Evolutionary conservation across 2,329 filamentous ascomycete genomes (phyloP), one percentile per base, ranked within the genome.

Genomic region (Trichoderma atrobrunneum): DNA sequence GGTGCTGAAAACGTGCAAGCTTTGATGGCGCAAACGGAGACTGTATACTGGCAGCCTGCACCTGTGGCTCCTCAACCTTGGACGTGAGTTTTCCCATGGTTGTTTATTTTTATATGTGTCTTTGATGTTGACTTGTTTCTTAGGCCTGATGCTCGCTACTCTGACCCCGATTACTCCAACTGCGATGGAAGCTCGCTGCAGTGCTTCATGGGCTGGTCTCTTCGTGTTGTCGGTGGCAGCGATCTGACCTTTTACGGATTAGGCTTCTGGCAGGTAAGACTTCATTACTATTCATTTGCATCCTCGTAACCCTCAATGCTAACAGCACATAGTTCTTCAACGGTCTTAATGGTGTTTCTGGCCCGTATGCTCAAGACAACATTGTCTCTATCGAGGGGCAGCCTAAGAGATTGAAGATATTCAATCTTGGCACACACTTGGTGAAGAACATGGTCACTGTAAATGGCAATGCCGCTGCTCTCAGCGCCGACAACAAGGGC

Each of bases 1-100:
- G 80, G 80, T 34, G 84, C 84, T 3, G 72, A 79, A 54, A 83
- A 85, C 61, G 77, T 87, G 24, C 85, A 83, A 74, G 77, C 82
- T 24, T 80, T 80, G 26, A 79, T 84, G 76, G 80, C 82, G 73
- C 85, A 87, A 75, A 83, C 82, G 43, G 85, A 87, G 75, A 83
- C 83, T 1, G 82, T 84, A 0, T 87, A 86, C 74, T 79, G 78
- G 76, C 78, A 83, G 10, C 72, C 72, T 70, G 64, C 70, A 28
- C 74, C 78, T 7, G 74, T 73, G 26, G 82, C 82, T 8, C 84
- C 84, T 5, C 75, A 77, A 2, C 84, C 84, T 6, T 85, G 83
- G 81, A 75, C 72, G 74, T 75, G 62, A 72, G 72, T 70, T 5
- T 14, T 26, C 6, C 11, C 5, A 18, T 3, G 12, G 3, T 16